Percentiles rank a stretch among this genome's conserved stretches.
phyloP scores from a whole-genome alignment of 371 early-diverging fungal genomes.

The Batkoa obscura region DNA sequence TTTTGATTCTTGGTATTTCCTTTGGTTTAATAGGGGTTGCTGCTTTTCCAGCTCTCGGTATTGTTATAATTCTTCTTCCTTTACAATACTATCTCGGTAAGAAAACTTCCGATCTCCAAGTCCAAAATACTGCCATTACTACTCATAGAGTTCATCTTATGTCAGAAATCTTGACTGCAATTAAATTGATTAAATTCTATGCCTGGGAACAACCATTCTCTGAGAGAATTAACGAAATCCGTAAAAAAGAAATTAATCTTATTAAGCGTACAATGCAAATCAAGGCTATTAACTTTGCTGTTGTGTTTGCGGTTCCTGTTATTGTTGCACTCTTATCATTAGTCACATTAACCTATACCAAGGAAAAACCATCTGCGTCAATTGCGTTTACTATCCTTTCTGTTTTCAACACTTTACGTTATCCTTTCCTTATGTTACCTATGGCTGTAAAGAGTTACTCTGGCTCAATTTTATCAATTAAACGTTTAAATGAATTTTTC shows the following conservation, averaged over 20 bases:
- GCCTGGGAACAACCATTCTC: slow-evolving; percentile 32
- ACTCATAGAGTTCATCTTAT: slow-evolving; percentile 19
- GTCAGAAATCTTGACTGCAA: slow-evolving; percentile 17
- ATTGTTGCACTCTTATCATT: slow-evolving; percentile 21
- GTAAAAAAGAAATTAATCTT: slow-evolving; percentile 29
- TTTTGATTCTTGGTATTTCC: slow-evolving; percentile 22
- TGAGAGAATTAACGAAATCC: slow-evolving; percentile 23
- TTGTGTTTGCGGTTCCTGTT: slow-evolving; percentile 27
- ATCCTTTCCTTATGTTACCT: slow-evolving; percentile 56
- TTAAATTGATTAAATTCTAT: slow-evolving; percentile 26
- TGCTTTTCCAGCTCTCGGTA: slow-evolving; percentile 31
- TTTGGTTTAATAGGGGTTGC: slow-evolving; percentile 24
- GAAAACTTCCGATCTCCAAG: slow-evolving; percentile 12
- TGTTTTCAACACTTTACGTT: slow-evolving; percentile 20
- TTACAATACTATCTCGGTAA: slow-evolving; percentile 14
- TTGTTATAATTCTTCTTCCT: slow-evolving; percentile 16
- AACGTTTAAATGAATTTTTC: slow-evolving; percentile 33
- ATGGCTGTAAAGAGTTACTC: slow-evolving; percentile 26
- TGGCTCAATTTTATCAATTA: slow-evolving; percentile 40
- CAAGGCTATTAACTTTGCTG: slow-evolving; percentile 15
- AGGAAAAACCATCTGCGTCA: slow-evolving; percentile 11
- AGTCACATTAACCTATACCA: slow-evolving; percentile 13
- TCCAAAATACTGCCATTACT: slow-evolving; percentile 16
- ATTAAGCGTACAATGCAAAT: slow-evolving; percentile 17
- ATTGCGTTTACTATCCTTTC: slow-evolving; percentile 22